A percentile compares a stretch with the other conserved stretches of the same genome.
Conservation (phyloP, 2,329 filamentous ascomycete genomes). For the Coleophoma cylindrospora region DNA sequence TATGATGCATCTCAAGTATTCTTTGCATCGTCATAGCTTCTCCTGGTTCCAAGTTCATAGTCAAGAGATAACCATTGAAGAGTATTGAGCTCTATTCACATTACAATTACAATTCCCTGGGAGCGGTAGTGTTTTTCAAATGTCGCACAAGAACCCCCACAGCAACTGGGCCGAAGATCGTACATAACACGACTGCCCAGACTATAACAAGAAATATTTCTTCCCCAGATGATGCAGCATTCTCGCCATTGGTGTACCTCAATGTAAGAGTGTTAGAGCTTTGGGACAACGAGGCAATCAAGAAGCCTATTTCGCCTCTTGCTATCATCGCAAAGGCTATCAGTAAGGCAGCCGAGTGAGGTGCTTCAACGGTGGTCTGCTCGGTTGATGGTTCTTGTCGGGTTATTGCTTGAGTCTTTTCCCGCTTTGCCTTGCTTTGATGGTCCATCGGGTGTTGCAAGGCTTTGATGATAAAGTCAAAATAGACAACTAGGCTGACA, state of each 20-base stretch:
- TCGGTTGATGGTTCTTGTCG: too few species aligned
- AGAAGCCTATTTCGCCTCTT: slow-evolving; percentile 74
- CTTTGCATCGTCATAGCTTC: too few species aligned
- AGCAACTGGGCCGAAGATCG: slow-evolving; percentile 42
- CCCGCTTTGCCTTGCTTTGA: too few species aligned
- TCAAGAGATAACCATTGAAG: too few species aligned
- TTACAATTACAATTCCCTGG: too few species aligned
- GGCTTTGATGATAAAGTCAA: slow-evolving; percentile 8
- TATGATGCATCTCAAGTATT: too few species aligned
- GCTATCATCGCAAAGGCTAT: slow-evolving; percentile 59
- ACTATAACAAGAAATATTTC: slow-evolving; percentile 47
- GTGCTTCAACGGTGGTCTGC: too few species aligned
- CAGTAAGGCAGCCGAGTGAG: slow-evolving; percentile 9
- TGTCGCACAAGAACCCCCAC: slow-evolving; percentile 41
- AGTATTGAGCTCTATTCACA: too few species aligned
- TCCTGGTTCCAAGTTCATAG: too few species aligned
- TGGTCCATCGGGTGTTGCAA: neutral
- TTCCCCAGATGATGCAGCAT: slow-evolving; percentile 3
- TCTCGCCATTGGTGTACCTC: slow-evolving; percentile 1
- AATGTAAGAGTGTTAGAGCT: slow-evolving; percentile 31
- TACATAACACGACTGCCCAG: slow-evolving; percentile 52
- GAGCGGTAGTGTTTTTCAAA: slow-evolving; percentile 21
- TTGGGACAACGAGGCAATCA: slow-evolving; percentile 67
- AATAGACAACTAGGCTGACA: slow-evolving; percentile 39
- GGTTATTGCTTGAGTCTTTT: too few species aligned